phyloP scores from a whole-genome alignment of 2,329 filamentous ascomycete genomes.

The Cordyceps cicadae region DNA sequence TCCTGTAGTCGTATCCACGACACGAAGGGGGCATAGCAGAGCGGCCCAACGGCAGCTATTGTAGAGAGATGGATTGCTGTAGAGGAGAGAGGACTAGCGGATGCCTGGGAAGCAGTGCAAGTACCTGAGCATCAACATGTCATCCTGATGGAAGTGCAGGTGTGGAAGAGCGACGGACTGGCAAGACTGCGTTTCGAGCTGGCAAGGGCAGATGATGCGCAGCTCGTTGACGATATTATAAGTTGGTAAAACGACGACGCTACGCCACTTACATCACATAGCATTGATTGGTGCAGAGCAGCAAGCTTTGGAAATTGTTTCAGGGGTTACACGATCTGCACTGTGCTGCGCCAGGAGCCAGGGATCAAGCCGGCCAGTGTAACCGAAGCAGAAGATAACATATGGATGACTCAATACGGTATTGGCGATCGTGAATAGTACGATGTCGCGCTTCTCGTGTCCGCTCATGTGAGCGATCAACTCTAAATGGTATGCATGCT shows the following conservation, averaged over 20 bases:
- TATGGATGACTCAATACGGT: too few species aligned
- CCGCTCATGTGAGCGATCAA: too few species aligned
- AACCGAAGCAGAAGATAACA: too few species aligned
- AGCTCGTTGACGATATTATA: background rate
- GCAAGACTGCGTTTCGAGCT: background rate
- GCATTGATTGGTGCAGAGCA: too few species aligned
- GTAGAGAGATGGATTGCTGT: background rate
- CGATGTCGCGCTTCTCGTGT: too few species aligned
- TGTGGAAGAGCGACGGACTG: background rate
- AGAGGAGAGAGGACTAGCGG: background rate
- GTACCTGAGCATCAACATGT: background rate
- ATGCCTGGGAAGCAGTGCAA: background rate
- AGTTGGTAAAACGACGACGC: background rate
- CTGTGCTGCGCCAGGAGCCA: too few species aligned
- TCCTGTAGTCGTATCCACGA: background rate
- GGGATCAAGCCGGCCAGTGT: too few species aligned
- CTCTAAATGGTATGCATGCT: too few species aligned
- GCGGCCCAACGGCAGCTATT: background rate
- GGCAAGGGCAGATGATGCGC: background rate
- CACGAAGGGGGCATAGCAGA: slow-evolving; percentile 8
- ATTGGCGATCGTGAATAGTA: too few species aligned
- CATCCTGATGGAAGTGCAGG: background rate
- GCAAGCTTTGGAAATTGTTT: too few species aligned
- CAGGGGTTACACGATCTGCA: too few species aligned
- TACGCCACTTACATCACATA: too few species aligned